Evolutionary conservation across 257 asterid genomes (phyloP).

Genomic region (Pogostemon cablin): DNA sequence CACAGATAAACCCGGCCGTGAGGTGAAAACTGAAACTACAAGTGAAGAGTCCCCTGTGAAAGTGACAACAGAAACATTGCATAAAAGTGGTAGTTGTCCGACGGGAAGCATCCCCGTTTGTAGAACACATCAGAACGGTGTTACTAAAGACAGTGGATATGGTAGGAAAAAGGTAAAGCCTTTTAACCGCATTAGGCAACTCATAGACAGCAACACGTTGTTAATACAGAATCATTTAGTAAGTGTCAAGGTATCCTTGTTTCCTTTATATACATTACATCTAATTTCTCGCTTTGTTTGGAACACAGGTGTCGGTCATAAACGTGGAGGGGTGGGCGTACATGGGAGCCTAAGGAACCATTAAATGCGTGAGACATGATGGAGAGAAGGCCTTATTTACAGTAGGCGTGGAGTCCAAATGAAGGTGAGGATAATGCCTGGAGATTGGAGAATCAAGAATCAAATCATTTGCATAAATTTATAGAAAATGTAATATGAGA

Average conservation of each 20-base stretch:
- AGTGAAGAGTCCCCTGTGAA: slow-evolving; percentile 7
- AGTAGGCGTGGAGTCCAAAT: no score
- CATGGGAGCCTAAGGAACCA: slow-evolving; percentile 65
- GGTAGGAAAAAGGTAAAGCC: slow-evolving; percentile 25
- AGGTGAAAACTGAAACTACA: slow-evolving; percentile 21
- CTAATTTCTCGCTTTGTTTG: not conserved
- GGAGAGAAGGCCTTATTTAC: no score
- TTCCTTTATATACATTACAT: not conserved
- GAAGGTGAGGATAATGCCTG: no score
- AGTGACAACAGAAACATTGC: slow-evolving; percentile 57
- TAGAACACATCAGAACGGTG: slow-evolving; percentile 29
- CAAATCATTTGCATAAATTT: no score
- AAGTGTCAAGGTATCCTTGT: slow-evolving; percentile 25
- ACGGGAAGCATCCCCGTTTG: slow-evolving; percentile 67
- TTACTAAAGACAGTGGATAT: not conserved
- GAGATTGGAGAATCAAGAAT: no score
- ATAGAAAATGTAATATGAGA: no score
- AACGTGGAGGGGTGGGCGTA: slow-evolving; percentile 58
- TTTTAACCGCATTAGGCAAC: slow-evolving; percentile 20
- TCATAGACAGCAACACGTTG: slow-evolving; percentile 26
- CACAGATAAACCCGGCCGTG: slow-evolving; percentile 51
- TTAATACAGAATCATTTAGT: slow-evolving; percentile 56
- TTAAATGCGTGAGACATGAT: slow-evolving; percentile 32
- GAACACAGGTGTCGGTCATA: slow-evolving; percentile 50
- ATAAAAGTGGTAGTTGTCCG: slow-evolving; percentile 67